Base-by-base conservation (phyloP, 2,329 filamentous ascomycete genomes). In the Neofusicoccum kwambonambiense region DNA sequence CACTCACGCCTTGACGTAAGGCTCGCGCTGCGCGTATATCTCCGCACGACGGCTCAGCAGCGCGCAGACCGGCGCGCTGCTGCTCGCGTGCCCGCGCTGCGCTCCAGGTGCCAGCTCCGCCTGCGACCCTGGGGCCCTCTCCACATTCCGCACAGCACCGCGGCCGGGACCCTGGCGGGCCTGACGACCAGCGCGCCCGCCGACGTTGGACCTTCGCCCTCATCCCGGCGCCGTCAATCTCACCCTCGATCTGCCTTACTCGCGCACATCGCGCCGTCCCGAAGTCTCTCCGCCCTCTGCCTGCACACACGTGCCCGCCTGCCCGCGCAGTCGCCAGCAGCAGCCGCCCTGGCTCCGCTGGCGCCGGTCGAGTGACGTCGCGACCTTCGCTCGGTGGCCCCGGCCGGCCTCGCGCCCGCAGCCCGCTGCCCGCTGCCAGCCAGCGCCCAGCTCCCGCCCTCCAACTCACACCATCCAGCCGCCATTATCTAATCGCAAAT, bases 401-500 rank as follows among this genome's bases (percentile, higher is more conserved):
- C 19, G 3, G 19, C 51, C 39, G 13, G 39, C 27, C 13, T 34
- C 9, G 5, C 12, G 6, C n/a, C 17, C 13, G 37, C 49, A 35
- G 47, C 45, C 19, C 19, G 19, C 19, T 2, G 19, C 19, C 19
- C 19, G 19, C 19, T 19, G 19, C 19, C 47, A 52, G 22, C 45
- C 35, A 41, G 45, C 31, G 45, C 60, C 49, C 47, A 11, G 11
- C 49, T n/a, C 17, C 34, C 45, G 35, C 47, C 27, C 47, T 62
- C 60, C 60, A 13, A 51, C 58, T 63, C 45, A 47, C 60, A n/a
- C 60, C 47, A 44, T 54, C 61, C 41, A 27, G 11, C 22, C 61
- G 41, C 61, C 61, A 64, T 64, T 64, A 64, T 54, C 61, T 64
- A 64, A 64, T 64, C 61, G 50, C 35, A 37, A 64, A 56, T 45